Conservation (phyloP, 2,329 filamentous ascomycete species). For the Cadophora luteo-olivacea region DNA sequence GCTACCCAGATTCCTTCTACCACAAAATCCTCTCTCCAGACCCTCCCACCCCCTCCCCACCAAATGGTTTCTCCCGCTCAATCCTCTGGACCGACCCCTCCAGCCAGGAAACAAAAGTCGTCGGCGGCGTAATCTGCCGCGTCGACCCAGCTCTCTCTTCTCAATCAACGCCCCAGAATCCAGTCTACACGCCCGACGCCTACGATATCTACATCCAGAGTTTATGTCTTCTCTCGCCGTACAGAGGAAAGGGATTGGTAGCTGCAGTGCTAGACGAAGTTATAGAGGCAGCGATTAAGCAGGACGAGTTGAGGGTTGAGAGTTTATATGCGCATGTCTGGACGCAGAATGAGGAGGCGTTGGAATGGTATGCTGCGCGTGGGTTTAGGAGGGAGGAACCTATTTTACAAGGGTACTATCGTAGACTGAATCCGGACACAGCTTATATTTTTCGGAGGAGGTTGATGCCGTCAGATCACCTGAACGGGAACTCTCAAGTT, state of each 20-base stretch:
- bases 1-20: slow-evolving; percentile 71
- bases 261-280: slow-evolving; percentile 56
- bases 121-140: slow-evolving; percentile 68
- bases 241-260: slow-evolving; percentile 64
- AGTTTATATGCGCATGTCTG: slow-evolving; percentile 71
- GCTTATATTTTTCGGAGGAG: slow-evolving; percentile 64
- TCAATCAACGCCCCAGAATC: slow-evolving; percentile 29
- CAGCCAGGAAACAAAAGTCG: slow-evolving; percentile 52
- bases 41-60: slow-evolving; percentile 48
- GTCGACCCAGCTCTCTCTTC: slow-evolving; percentile 54
- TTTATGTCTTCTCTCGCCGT: slow-evolving; percentile 67
- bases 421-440: slow-evolving; percentile 64
- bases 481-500: slow-evolving; percentile 23
- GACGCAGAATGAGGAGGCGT: slow-evolving; percentile 68
- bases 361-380: slow-evolving; percentile 66
- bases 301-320: slow-evolving; percentile 45
- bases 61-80: slow-evolving; percentile 58
- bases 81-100: slow-evolving; percentile 61
- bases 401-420: slow-evolving; percentile 63
- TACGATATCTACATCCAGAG: slow-evolving; percentile 69
- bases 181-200: slow-evolving; percentile 33
- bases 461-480: slow-evolving; percentile 39
- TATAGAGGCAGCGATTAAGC: slow-evolving; percentile 42
- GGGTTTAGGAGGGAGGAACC: slow-evolving; percentile 58
- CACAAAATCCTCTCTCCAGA: slow-evolving; percentile 57